Conservation (phyloP, 2,329 filamentous ascomycete species). For the Aspergillus sp. region DNA sequence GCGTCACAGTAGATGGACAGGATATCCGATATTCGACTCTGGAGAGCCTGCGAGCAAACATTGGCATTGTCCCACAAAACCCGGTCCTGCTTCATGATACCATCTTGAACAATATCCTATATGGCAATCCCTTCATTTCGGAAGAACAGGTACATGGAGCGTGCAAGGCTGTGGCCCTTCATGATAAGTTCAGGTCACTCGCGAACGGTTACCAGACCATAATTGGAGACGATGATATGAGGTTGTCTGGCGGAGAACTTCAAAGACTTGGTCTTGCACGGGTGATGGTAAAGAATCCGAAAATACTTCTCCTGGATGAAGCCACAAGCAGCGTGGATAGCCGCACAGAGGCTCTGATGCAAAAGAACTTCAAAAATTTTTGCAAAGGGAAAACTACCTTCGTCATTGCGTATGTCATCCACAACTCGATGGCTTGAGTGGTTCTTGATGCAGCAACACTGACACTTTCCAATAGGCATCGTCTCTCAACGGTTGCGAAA, state of each 20-base stretch:
- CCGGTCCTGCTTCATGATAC: constrained; percentile 57
- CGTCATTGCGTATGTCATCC: constrained; percentile 39
- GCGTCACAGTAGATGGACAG: constrained; percentile 47
- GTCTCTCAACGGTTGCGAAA: constrained; percentile 54
- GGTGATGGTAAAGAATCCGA: constrained; percentile 37
- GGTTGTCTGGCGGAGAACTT: constrained; percentile 45
- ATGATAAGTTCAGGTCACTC: constrained; percentile 56
- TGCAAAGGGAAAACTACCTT: constrained; percentile 46
- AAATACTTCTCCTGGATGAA: constrained; percentile 43
- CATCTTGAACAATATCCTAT: constrained; percentile 57
- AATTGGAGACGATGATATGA: constrained; percentile 44
- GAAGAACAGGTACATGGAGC: constrained; percentile 54
- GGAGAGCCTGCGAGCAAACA: constrained; percentile 48
- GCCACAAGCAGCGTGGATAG: constrained; percentile 45
- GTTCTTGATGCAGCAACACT: background rate
- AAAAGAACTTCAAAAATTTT: constrained; percentile 40
- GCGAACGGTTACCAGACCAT: constrained; percentile 43
- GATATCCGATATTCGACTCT: constrained; percentile 52
- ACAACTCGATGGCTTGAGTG: background rate
- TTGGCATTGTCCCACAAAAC: constrained; percentile 59
- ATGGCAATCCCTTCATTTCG: constrained; percentile 53
- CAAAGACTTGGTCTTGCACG: constrained; percentile 45
- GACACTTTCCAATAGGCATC: constrained; percentile 41
- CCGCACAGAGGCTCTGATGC: constrained; percentile 39
- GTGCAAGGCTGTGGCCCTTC: constrained; percentile 54